phyloP scores from a whole-genome alignment of 2,329 filamentous ascomycete genomes.

The Cercospora sojina region DNA sequence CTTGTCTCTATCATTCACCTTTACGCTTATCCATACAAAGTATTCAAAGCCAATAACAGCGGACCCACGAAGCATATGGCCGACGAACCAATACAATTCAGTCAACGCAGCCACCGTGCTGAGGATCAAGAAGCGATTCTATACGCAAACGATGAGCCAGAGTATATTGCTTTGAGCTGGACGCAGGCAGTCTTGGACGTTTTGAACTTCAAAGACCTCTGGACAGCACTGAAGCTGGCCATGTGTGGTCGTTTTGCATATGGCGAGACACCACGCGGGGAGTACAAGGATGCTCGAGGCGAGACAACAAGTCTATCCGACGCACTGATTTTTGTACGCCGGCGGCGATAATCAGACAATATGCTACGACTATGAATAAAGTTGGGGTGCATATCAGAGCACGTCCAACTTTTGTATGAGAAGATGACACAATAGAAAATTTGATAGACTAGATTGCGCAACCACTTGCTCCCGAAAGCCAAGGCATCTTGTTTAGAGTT shows the following conservation, averaged over 20 bases:
- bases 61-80: not conserved
- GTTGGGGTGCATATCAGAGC: no score
- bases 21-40: not conserved
- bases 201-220: not conserved
- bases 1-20: not conserved
- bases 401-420: no score
- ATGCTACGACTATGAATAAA: no score
- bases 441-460: no score
- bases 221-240: not conserved
- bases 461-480: no score
- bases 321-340: not conserved
- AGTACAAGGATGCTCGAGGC: not conserved
- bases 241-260: not conserved
- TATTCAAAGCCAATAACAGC: not conserved
- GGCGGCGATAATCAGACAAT: not conserved
- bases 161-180: not conserved
- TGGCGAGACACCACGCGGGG: not conserved
- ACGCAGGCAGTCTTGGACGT: not conserved
- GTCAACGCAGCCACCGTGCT: not conserved
- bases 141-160: not conserved
- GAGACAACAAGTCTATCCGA: not conserved
- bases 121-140: not conserved
- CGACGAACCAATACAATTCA: not conserved
- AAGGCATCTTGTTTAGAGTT: no score
- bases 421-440: no score